A percentile compares a stretch with the other conserved stretches of the same genome.
Conservation (phyloP, 768 basidiomycete species). For the Suillus subaureus region DNA sequence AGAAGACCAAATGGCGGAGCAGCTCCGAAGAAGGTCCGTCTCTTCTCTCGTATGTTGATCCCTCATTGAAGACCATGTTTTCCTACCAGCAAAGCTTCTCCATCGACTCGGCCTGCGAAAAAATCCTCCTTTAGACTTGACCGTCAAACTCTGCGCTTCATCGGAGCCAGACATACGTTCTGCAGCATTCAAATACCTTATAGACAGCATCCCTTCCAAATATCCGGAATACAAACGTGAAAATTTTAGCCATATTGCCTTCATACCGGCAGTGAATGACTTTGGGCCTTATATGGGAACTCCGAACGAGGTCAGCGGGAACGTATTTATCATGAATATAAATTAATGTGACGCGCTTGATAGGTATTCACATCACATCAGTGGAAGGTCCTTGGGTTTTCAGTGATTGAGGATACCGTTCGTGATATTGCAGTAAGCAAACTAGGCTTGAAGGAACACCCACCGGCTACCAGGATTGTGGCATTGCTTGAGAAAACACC, state of each 20-base stretch:
- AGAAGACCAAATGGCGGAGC: constrained; percentile 72
- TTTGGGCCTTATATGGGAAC: constrained; percentile 57
- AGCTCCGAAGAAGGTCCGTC: constrained; percentile 83
- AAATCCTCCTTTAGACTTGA: constrained; percentile 63
- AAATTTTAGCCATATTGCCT: constrained; percentile 60
- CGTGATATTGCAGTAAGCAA: constrained; percentile 57
- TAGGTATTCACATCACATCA: constrained; percentile 72
- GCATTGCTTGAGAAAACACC: constrained; percentile 59
- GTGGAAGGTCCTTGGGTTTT: constrained; percentile 79
- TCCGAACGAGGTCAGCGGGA: constrained; percentile 58
- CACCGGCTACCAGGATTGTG: constrained; percentile 63
- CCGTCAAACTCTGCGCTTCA: constrained; percentile 72
- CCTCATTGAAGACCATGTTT: not conserved
- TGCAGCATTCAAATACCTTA: constrained; percentile 77
- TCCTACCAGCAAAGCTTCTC: constrained; percentile 70
- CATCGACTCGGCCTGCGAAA: constrained; percentile 70
- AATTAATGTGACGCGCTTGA: not conserved
- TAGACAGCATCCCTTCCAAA: constrained; percentile 66
- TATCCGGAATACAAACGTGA: constrained; percentile 64
- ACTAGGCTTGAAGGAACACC: constrained; percentile 70
- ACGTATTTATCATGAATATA: not conserved
- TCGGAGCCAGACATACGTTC: constrained; percentile 50
- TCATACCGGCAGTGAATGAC: constrained; percentile 72
- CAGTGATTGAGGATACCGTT: constrained; percentile 57
- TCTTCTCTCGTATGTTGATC: not conserved